Base-by-base conservation (phyloP, 2,329 filamentous ascomycete species). In the Lachnellula occidentalis region DNA sequence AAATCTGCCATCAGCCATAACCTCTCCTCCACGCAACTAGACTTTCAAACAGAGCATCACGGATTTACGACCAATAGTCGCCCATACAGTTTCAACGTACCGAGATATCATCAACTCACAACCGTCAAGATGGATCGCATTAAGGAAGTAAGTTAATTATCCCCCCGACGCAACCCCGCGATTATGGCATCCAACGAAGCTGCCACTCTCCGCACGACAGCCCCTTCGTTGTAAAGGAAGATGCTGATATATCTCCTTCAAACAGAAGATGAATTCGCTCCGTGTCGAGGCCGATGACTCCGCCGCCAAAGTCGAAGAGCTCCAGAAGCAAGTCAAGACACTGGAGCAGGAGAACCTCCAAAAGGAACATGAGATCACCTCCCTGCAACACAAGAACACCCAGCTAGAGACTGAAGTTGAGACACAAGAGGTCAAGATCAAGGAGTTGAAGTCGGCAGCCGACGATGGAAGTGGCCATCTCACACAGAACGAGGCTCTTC, bases 291-390 rank as follows among this genome's bases (percentile, higher is more conserved):
- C 90, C 69, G 94, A 97, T 71, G 88, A 94, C 72, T 86, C 89
- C 62, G 76, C 84, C 62, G 76, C 79, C 71, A 88, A 92, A 78
- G 86, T 87, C 62, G 90, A 96, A 72, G 92, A 97, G 76, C 83
- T 95, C 64, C 85, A 94, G 77, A 64, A 75, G 67, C 92, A 90
- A 77, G 82, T 96, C 77, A 97, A 96, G 82, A 74, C 76, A 52
- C 82, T 97, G 61, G 92, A 99, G 78, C 88, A 96, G 75, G 92
- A 97, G 78, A 96, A 91, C 74, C 81, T 96, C 60, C 81, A 87
- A 71, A 97, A 97, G 80, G 94, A 97, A 79, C 92, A 97, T 76
- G 92, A 97, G 74, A 95, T 97, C 74, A 95, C 89, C 64, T 97
- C 94, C 51, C 84, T 97, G 69, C 85, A 87, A 72, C 92, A 97